phyloP scores from a whole-genome alignment of 495 filamentous ascomycete genomes.

The Aspergillus homomorphus region DNA sequence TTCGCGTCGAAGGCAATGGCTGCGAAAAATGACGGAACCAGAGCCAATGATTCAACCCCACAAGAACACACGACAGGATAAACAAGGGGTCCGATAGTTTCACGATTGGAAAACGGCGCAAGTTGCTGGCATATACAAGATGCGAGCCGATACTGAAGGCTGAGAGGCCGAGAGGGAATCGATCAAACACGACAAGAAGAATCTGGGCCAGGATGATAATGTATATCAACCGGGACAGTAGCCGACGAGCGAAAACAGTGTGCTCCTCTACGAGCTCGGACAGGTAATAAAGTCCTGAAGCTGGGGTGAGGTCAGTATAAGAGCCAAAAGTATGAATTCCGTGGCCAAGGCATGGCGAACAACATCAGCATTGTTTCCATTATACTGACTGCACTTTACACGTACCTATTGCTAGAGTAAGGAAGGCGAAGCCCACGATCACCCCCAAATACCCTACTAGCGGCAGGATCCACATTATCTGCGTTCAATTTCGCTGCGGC shows the following conservation, averaged over 20 bases:
- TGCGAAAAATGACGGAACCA: conserved; percentile 94
- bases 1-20: conserved; percentile 32
- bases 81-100: conserved; percentile 88
- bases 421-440: conserved; percentile 83
- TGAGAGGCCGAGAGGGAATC: conserved; percentile 73
- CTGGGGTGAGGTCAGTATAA: conserved; percentile 41
- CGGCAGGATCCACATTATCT: conserved; percentile 83
- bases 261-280: conserved; percentile 98
- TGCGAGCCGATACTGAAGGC: conserved; percentile 78
- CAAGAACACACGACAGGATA: conserved; percentile 76
- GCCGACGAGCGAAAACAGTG: conserved; percentile 82
- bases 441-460: conserved; percentile 86
- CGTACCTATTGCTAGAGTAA: conserved; percentile 89
- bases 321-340: background rate
- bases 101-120: conserved; percentile 83
- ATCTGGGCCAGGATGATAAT: conserved; percentile 70
- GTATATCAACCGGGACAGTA: conserved; percentile 84
- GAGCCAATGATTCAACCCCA: conserved; percentile 89
- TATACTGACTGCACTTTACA: background rate
- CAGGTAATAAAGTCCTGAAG: conserved; percentile 95
- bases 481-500: conserved; percentile 21
- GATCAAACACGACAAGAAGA: conserved; percentile 74
- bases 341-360: too few relatives aligned
- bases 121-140: conserved; percentile 83
- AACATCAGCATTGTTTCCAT: background rate